phyloP scores from a whole-genome alignment of 495 filamentous ascomycete species.

The Tuber magnatum region DNA sequence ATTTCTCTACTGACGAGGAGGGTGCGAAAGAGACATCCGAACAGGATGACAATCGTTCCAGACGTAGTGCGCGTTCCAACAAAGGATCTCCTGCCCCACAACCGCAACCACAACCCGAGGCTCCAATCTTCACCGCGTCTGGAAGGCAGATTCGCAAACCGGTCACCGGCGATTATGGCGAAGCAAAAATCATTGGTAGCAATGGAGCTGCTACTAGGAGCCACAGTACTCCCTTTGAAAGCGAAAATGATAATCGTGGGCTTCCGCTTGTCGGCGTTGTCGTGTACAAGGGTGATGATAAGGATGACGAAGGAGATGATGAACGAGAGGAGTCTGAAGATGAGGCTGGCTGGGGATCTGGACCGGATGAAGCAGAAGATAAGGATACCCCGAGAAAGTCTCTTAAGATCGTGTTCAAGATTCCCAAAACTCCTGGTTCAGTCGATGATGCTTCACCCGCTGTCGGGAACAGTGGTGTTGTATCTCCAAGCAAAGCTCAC shows the following conservation, averaged over 20 bases:
- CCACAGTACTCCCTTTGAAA: constrained; percentile 26
- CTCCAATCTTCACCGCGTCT: constrained; percentile 81
- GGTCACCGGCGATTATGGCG: constrained; percentile 66
- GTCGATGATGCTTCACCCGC: background rate
- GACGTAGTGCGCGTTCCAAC: constrained; percentile 47
- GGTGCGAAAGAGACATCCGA: constrained; percentile 59
- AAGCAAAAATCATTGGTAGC: constrained; percentile 36
- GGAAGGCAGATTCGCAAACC: constrained; percentile 68
- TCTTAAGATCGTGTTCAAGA: constrained; percentile 36
- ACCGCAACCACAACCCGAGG: constrained; percentile 42
- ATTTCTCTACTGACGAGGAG: constrained; percentile 84
- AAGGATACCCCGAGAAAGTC: constrained; percentile 36
- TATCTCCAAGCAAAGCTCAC: constrained; percentile 2
- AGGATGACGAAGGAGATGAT: constrained; percentile 49
- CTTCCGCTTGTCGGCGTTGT: background rate
- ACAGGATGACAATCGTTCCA: constrained; percentile 29
- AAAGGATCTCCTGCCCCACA: constrained; percentile 55
- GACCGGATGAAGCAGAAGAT: constrained; percentile 32
- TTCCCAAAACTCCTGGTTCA: constrained; percentile 19
- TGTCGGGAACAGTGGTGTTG: background rate
- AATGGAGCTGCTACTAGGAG: constrained; percentile 32
- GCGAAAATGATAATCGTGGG: constrained; percentile 19
- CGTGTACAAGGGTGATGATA: constrained; percentile 1
- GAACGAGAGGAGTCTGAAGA: constrained; percentile 44
- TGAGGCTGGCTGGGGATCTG: constrained; percentile 37